A percentile compares a stretch with the other conserved stretches of the same genome.
These are phyloP conservation scores for Dovyalis caffra DNA, from an alignment of 345 rosid species.

Conservation along the genomic window DNA sequence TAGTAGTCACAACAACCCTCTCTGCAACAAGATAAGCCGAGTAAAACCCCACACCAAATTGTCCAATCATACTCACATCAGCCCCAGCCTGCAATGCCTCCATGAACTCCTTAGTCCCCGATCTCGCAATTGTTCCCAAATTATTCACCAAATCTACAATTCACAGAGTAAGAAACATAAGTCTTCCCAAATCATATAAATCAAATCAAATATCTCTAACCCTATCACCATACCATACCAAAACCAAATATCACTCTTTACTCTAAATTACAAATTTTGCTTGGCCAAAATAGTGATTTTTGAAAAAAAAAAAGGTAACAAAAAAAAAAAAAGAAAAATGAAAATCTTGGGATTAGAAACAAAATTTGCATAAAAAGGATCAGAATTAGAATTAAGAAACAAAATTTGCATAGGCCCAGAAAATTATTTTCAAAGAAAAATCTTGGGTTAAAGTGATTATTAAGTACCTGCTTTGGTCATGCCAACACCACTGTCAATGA, in stretches of 20 bases:
- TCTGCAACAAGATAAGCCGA: conserved; percentile 92
- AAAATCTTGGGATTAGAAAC: too few species aligned
- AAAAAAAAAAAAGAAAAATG: too few species aligned
- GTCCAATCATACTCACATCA: conserved; percentile 96
- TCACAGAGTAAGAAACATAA: neutral
- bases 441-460: neutral
- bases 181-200: neutral
- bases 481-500: conserved; percentile 76
- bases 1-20: conserved; percentile 72
- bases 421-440: neutral
- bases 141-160: conserved; percentile 69
- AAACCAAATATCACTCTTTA: neutral
- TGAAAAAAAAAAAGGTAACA: too few species aligned
- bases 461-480: conserved; percentile 82
- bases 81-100: conserved; percentile 91
- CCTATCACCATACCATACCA: neutral
- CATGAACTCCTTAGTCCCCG: conserved; percentile 94
- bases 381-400: neutral
- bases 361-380: too few species aligned
- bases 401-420: neutral
- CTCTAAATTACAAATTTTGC: too few species aligned
- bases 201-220: neutral
- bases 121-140: conserved; percentile 88
- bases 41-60: conserved; percentile 91
- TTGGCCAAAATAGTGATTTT: too few species aligned